phyloP scores from a whole-genome alignment of 345 rosid genomes.

The Salix brachista region DNA sequence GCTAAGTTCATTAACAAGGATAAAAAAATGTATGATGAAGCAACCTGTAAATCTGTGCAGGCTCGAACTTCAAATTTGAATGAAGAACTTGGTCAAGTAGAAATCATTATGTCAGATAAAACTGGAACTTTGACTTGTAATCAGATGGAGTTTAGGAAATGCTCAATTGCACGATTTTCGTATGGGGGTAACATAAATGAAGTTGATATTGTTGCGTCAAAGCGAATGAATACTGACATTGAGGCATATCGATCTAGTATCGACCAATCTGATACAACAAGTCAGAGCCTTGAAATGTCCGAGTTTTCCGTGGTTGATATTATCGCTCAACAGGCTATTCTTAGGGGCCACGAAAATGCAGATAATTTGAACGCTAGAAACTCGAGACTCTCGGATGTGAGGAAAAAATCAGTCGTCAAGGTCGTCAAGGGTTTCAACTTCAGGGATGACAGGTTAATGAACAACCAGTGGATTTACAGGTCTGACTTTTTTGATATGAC shows the following conservation, averaged over 20 bases:
- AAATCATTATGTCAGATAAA: conserved; percentile 68
- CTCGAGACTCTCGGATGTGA: conserved; percentile 1
- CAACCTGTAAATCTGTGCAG: conserved; percentile 45
- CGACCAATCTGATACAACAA: conserved; percentile 4
- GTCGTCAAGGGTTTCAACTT: conserved; percentile 60
- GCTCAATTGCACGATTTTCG: conserved; percentile 69
- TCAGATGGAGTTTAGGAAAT: conserved; percentile 77
- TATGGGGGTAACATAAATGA: conserved; percentile 55
- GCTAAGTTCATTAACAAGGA: conserved; percentile 66
- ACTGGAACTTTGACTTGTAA: conserved; percentile 86
- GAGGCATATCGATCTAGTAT: conserved; percentile 30
- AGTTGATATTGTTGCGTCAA: conserved; percentile 61
- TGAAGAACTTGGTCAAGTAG: conserved; percentile 81
- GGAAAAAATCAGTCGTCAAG: conserved; percentile 5
- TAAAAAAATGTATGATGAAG: conserved; percentile 57
- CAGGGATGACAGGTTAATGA: conserved; percentile 55
- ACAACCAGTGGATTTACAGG: conserved; percentile 47
- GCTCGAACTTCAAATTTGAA: conserved; percentile 75
- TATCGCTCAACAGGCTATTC: conserved; percentile 9
- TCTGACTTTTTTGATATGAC: conserved; percentile 39
- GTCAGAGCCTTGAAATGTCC: conserved; percentile 21
- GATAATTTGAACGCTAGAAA: conserved; percentile 5
- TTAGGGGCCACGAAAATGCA: neutral
- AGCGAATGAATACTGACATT: conserved; percentile 44
- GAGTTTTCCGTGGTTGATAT: conserved; percentile 22